Base-by-base conservation (phyloP, 345 rosid species). In the Noccaea bulbosa region DNA sequence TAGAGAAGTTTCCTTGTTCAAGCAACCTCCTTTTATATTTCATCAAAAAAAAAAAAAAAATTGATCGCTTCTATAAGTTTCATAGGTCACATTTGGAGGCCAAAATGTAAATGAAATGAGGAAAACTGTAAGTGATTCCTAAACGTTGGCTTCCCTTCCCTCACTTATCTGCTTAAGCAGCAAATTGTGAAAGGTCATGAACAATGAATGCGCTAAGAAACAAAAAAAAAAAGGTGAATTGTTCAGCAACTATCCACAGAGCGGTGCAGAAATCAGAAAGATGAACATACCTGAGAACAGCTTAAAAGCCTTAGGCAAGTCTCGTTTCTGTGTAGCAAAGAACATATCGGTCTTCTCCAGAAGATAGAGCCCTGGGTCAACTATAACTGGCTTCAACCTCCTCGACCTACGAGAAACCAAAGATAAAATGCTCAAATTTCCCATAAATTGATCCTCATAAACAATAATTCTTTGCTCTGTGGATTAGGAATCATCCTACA, bases 341-440 rank as follows among this genome's bases (percentile, higher is more conserved):
- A 91, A 89, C 91, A 92, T 86, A 46, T 82, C 81, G 3, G 79
- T 75, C 71, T 83, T 89, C 75, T 89, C 98, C 17, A 62, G 65
- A 40, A 88, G 85, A 81, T 91, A 94, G 69, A 94, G 92, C 58
- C 98, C 99, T 6, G 99, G 96, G 74, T 94, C 99, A 54, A 94
- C 96, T 72, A 92, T 89, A 52, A 89, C 86, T 9, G 92, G 90
- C 81, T 86, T 89, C 91, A 94, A 72, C 72, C 81, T 83, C 80
- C 79, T 87, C 2, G 92, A 87, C 85, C 99, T 94, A 63, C 47
- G 0, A 0, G 7, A n/a, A 71, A 77, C 51, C 30, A 53, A 53
- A 62, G 14, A 61, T 5, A 45, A 24, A 52, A 12, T 45, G 3
- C 32, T 55, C 51, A 53, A 67, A 12, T 4, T 10, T 7, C 17